Percentiles rank a stretch among this genome's conserved stretches.
These are phyloP conservation scores for Colletotrichum somersetense DNA, from an alignment of 2,329 filamentous ascomycete genomes.

Conservation along the genomic window DNA sequence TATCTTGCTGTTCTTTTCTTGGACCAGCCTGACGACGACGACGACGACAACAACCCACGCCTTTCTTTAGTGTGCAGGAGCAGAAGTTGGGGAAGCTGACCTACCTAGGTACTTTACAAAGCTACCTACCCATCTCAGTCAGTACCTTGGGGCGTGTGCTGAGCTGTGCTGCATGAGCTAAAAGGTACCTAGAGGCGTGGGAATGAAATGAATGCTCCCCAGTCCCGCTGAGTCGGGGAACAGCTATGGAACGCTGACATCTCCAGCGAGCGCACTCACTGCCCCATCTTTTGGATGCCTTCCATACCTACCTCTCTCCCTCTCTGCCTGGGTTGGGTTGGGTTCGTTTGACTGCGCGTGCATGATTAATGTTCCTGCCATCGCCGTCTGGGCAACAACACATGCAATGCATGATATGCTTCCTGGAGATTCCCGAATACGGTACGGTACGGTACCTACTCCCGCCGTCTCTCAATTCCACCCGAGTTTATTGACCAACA, in stretches of 20 bases:
- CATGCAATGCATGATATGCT: background rate
- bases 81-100: constrained; percentile 21
- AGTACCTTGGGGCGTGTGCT: constrained; percentile 31
- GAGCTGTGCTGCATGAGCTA: constrained; percentile 24
- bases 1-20: constrained; percentile 15
- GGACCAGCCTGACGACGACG: background rate
- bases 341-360: background rate
- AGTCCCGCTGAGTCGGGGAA: constrained; percentile 6
- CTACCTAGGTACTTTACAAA: background rate
- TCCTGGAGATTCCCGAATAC: background rate
- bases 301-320: background rate
- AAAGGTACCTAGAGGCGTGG: constrained; percentile 38
- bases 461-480: background rate
- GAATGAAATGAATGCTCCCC: constrained; percentile 19
- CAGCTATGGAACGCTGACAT: background rate
- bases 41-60: background rate
- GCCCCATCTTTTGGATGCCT: background rate
- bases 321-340: background rate
- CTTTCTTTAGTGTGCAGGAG: background rate
- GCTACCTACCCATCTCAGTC: no score
- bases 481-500: background rate
- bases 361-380: background rate
- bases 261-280: background rate
- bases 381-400: background rate
- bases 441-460: background rate